Evolutionary conservation across 257 asterid genomes (phyloP).

Genomic region (Paraleonurus japonicus): DNA sequence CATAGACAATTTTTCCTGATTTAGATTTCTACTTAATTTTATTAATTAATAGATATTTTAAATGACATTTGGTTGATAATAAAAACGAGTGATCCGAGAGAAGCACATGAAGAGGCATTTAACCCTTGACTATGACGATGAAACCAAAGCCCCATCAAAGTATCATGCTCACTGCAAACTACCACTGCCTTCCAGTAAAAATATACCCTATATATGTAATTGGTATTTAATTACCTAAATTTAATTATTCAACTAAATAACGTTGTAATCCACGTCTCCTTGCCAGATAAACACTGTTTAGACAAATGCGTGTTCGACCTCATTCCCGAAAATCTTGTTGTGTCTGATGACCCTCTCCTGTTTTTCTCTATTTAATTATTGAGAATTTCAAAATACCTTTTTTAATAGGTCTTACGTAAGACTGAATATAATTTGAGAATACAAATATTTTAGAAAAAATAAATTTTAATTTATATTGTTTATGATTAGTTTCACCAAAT

Average conservation of each 20-base stretch:
- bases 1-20: background rate
- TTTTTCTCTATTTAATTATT: conserved; percentile 22
- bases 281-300: conserved; percentile 27
- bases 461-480: too few relatives aligned
- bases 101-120: conserved; percentile 53
- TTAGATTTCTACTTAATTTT: background rate
- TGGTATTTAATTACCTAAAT: background rate
- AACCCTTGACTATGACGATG: conserved; percentile 62
- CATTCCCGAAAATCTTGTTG: conserved; percentile 44
- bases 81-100: conserved; percentile 60
- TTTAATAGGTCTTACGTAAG: too few relatives aligned
- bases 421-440: too few relatives aligned
- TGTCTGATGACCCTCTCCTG: conserved; percentile 33
- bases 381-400: conserved; percentile 24
- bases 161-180: conserved; percentile 35
- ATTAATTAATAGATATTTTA: background rate
- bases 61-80: background rate
- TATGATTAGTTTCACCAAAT: too few relatives aligned
- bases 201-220: background rate
- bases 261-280: conserved; percentile 20
- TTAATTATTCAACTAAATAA: background rate
- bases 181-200: conserved; percentile 18
- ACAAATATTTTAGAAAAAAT: too few relatives aligned
- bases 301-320: conserved; percentile 39
- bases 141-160: conserved; percentile 57